Base-by-base conservation (phyloP, 192 early-diverging fungal species). In the Neocallimastix lanati region DNA sequence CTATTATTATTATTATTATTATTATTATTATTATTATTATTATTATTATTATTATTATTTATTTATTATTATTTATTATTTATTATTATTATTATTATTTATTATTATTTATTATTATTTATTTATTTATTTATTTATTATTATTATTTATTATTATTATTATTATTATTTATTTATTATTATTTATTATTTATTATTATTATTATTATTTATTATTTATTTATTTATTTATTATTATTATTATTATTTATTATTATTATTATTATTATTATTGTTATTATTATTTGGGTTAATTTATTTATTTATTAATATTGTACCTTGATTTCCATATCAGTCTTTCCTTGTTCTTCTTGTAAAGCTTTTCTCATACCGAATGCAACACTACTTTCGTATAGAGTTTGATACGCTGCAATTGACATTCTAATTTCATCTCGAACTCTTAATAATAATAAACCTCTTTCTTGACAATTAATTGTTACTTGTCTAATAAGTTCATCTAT, bases 321-420 rank as follows among this genome's bases (percentile, higher is more conserved):
- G 67, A 80, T 85, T 82, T 90, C 89, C 88, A 88, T 90, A 81
- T 91, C 90, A 14, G 90, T 78, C 78, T 91, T 91, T 29, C 89
- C 89, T 80, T 88, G 86, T 80, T 91, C 89, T 25, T 87, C 89
- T 82, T 87, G 86, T 21, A 90, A 80, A 12, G 90, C 90, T 79
- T 91, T 90, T 29, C 89, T 81, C 90, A 91, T 91, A 12, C 90
- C 90, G 82, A 91, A 91, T 29, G 90, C 90, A 5, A 91, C 89
- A 76, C 82, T 83, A 58, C 84, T 86, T 81, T 90, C 88, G 81
- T 91, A 90, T 12, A 90, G 80, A 0, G 90, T 90, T 79, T 91
- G 90, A 78, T 90, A 91, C 13, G 90, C 90, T 4, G 89, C 89
- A 80, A 91, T 88, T 21, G 90, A 88, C 90, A 91, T 91, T 78